Base-by-base conservation (phyloP, 306 rosid genomes). In the Luffa aegyptiaca region DNA sequence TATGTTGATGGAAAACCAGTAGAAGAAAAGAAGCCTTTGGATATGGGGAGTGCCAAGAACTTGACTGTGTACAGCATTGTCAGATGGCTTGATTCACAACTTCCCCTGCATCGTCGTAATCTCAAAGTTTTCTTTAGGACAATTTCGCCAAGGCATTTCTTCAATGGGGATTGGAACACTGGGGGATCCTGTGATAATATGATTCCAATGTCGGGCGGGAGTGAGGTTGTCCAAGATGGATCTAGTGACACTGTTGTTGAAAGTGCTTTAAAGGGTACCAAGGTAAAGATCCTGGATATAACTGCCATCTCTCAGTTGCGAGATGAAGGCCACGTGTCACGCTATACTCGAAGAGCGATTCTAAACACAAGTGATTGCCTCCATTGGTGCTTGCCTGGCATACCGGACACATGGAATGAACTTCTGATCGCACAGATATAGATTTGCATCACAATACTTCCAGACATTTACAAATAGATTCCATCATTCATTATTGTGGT, bases 341-440 rank as follows among this genome's bases (percentile, higher is more conserved):
- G 87, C 45, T 89, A 95, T 82, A 89, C 85, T 45, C 5, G 80
- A 48, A 83, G 92, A 84, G 93, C 93, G 18, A 86, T 84, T 56
- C 77, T 82, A 5, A 90, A 84, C 62, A 75, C 86, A 7, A 93
- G 90, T 41, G 99, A 95, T 75, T 95, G 97, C 81, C 91, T 95
- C 87, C 97, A 93, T 85, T 93, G 97, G 99, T 95, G 97, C 84
- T 79, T 95, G 48, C 97, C 97, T 3, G 97, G 97, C 59, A 81
- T 93, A 85, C 97, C 97, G 11, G 99, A 93, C 82, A 21, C 97
- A 18, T 95, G 99, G 99, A 95, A 95, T 80, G 97, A 95, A 84
- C 85, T 95, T 84, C 94, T 95, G 75, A 71, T 84, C 84, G 91
- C 97, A 59, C 97, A 93, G 65, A 81, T 93, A 66, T 95, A 93